These are phyloP conservation scores for Naganishia kalamii DNA, from an alignment of 768 basidiomycete genomes.

Conservation along the genomic window DNA sequence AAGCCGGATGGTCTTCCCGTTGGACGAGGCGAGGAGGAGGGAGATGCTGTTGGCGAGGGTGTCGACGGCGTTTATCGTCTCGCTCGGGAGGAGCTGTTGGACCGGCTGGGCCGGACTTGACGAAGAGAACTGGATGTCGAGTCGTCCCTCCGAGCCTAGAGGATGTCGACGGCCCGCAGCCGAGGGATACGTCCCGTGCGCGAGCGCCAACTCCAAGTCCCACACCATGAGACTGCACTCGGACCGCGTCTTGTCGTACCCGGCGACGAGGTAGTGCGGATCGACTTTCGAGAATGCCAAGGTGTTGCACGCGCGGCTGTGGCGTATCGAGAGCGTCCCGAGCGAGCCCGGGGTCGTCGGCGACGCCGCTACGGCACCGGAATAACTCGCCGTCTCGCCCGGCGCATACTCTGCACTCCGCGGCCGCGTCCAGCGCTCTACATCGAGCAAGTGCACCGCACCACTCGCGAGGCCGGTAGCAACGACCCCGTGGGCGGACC, in stretches of 20 bases:
- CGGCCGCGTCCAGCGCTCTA: constrained; percentile 11
- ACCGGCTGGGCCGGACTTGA: constrained; percentile 2
- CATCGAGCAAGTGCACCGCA: constrained; percentile 1
- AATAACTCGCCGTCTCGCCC: neutral
- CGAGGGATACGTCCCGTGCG: neutral
- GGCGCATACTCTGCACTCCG: constrained; percentile 3
- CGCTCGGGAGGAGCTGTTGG: constrained; percentile 17
- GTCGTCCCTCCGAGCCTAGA: neutral
- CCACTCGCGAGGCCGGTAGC: constrained; percentile 37
- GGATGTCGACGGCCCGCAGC: neutral
- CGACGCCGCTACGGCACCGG: neutral
- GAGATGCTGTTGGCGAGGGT: constrained; percentile 18
- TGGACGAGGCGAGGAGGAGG: constrained; percentile 10
- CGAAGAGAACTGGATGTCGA: neutral
- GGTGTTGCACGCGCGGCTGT: constrained; percentile 17
- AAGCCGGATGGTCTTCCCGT: constrained; percentile 10
- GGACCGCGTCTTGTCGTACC: constrained; percentile 23
- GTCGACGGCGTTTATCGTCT: constrained; percentile 30
- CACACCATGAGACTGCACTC: constrained; percentile 15
- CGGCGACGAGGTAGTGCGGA: constrained; percentile 14
- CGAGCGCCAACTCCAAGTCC: constrained; percentile 18
- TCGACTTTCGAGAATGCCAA: constrained; percentile 20
- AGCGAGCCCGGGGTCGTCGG: constrained; percentile 24
- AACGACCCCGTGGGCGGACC: constrained; percentile 15
- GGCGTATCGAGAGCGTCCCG: constrained; percentile 28